Base-by-base conservation (phyloP, 257 asterid genomes). In the Handroanthus guayacan region DNA sequence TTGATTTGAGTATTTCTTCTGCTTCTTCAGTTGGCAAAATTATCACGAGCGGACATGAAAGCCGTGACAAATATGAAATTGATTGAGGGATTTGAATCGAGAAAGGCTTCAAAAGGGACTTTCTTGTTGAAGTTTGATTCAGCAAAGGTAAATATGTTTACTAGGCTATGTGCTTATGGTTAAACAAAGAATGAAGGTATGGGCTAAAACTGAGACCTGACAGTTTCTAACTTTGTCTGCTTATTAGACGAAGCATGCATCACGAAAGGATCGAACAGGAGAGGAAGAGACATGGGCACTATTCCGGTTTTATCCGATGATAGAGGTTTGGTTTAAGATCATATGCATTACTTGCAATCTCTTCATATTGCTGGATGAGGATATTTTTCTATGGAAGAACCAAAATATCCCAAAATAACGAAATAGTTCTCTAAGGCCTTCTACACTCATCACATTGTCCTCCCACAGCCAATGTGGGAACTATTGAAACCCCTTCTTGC, bases 241-340 rank as follows among this genome's bases (percentile, higher is more conserved):
- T 87, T 86, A 71, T 41, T 84, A 91, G 97, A 87, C 72, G 72
- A 88, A 85, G 79, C 78, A 87, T 80, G 90, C 84, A 25, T 84
- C 81, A 78, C 87, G 98, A 63, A 91, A 89, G 87, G 98, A 93
- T 78, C 90, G 92, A 80, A 76, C 84, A 64, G 92, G 86, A 78
- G 93, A 88, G 77, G 97, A 89, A 78, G 94, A 86, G 79, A 85
- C 89, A 16, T 93, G 98, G 98, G 86, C 88, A 41, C 84, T 93
- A 41, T 89, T 80, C 76, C 90, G 96, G 16, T 93, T 93, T 84
- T 93, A 83, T 79, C 98, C 98, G 77, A 69, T 89, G 86, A 73
- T 91, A 70, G 98, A 93, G 98, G 98, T 93, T 72, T 71, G 83
- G 69, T 62, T 79, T 62, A 60, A 74, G 39, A 71, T 61, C 77